Conservation (phyloP, 2,329 filamentous ascomycete species). For the Cryphonectria parasitica region DNA sequence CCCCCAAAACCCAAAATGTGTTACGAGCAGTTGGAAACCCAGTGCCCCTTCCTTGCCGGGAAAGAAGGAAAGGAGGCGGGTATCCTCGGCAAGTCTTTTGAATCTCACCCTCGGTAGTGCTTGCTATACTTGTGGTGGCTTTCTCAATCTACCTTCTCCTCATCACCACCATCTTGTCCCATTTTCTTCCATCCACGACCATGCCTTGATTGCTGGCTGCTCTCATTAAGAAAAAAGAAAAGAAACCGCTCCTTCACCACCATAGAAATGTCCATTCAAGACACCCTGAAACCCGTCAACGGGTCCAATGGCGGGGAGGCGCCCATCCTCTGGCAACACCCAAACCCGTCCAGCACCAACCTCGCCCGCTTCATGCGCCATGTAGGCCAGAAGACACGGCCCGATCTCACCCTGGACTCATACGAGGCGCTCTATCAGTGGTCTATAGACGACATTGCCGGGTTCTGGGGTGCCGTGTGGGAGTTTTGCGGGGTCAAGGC, state of each 20-base stretch:
- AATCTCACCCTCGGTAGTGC: background rate
- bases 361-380: slow-evolving; percentile 74
- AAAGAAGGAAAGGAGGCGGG: too few relatives aligned
- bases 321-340: slow-evolving; percentile 68
- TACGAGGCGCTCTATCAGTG: slow-evolving; percentile 83
- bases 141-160: background rate
- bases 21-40: background rate
- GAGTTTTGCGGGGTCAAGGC: slow-evolving; percentile 77
- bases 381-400: slow-evolving; percentile 67
- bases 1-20: background rate
- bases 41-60: background rate
- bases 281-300: slow-evolving; percentile 25
- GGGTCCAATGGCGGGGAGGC: slow-evolving; percentile 39
- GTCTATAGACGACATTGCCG: slow-evolving; percentile 76
- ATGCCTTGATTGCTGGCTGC: background rate
- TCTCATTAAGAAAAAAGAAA: background rate
- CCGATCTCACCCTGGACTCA: slow-evolving; percentile 53
- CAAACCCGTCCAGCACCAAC: slow-evolving; percentile 66
- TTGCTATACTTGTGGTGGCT: background rate
- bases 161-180: background rate
- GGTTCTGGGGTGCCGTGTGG: slow-evolving; percentile 89
- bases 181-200: background rate
- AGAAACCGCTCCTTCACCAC: background rate
- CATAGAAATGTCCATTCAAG: background rate
- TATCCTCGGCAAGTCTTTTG: background rate